Evolutionary conservation across 2,329 filamentous ascomycete species (phyloP).

Genomic region (Talaromyces islandicus): DNA sequence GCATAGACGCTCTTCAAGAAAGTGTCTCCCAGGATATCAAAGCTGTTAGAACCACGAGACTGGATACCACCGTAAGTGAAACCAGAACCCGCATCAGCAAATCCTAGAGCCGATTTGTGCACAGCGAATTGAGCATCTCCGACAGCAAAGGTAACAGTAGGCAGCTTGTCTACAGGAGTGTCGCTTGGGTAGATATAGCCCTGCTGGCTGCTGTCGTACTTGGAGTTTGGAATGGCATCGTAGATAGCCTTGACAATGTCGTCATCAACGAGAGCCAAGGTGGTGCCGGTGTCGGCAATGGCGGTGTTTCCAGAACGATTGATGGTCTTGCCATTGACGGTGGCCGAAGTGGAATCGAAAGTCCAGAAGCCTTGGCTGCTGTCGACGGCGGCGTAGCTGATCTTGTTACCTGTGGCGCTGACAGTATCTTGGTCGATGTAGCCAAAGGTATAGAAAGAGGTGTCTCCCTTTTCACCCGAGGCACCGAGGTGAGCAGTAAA

Average conservation of each 20-base stretch:
- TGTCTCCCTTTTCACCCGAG: slow-evolving; percentile 35
- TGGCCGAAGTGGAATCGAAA: slow-evolving; percentile 53
- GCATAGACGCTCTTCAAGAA: slow-evolving; percentile 62
- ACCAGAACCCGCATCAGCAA: slow-evolving; percentile 49
- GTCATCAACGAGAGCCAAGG: slow-evolving; percentile 61
- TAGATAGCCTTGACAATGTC: slow-evolving; percentile 58
- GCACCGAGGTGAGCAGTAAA: slow-evolving; percentile 61
- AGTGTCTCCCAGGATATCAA: slow-evolving; percentile 60
- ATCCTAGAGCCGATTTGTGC: slow-evolving; percentile 58
- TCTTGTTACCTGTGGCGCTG: slow-evolving; percentile 46
- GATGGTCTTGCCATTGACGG: slow-evolving; percentile 52
- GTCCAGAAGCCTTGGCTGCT: slow-evolving; percentile 63
- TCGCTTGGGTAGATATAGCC: slow-evolving; percentile 59
- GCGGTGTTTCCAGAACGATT: slow-evolving; percentile 53
- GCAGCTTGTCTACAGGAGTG: slow-evolving; percentile 49
- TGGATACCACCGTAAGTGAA: slow-evolving; percentile 62
- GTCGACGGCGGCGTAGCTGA: slow-evolving; percentile 58
- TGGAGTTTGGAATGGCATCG: slow-evolving; percentile 55
- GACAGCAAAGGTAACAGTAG: slow-evolving; percentile 57
- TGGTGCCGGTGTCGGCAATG: slow-evolving; percentile 68
- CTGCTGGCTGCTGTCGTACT: slow-evolving; percentile 51
- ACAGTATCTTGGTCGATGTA: slow-evolving; percentile 62
- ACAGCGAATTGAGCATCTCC: slow-evolving; percentile 56
- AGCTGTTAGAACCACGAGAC: slow-evolving; percentile 51
- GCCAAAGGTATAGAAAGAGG: slow-evolving; percentile 67